A percentile compares a stretch with the other conserved stretches of the same genome.
phyloP scores from a whole-genome alignment of 2,329 filamentous ascomycete genomes.

The Fusarium sp. region DNA sequence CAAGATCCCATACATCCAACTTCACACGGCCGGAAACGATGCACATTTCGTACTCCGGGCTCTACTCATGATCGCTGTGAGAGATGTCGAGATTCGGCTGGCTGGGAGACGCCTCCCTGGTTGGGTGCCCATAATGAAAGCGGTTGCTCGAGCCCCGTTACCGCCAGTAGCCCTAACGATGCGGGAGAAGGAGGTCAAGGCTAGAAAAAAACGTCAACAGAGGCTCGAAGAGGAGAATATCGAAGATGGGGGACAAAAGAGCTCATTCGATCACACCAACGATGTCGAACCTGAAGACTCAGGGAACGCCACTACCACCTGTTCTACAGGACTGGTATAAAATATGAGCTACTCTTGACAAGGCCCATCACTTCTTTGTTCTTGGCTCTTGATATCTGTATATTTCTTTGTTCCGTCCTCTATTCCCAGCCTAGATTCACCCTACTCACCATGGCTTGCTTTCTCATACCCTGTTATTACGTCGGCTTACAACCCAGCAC shows the following conservation, averaged over 20 bases:
- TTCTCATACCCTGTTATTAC: no score
- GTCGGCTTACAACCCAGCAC: no score
- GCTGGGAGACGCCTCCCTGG: not conserved
- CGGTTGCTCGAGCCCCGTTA: not conserved
- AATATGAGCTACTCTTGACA: no score
- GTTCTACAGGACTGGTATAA: no score
- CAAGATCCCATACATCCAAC: slow-evolving; percentile 14
- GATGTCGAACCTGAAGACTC: no score
- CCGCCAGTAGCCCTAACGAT: not conserved
- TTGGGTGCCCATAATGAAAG: not conserved
- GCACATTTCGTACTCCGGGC: slow-evolving; percentile 48
- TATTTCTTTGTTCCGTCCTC: no score
- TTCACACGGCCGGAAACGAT: slow-evolving; percentile 41
- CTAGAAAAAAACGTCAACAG: not conserved
- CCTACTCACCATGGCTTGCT: no score
- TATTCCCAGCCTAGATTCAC: no score
- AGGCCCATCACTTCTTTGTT: no score
- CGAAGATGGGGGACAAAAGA: not conserved
- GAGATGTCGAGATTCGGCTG: slow-evolving; percentile 50
- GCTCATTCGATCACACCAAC: no score
- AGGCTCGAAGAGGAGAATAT: not conserved
- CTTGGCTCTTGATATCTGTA: no score
- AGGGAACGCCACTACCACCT: no score
- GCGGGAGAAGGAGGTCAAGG: not conserved
- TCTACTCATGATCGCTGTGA: slow-evolving; percentile 55